Evolutionary conservation across 2,329 filamentous ascomycete species (phyloP), one percentile per base, ranked within the genome.

Genomic region (Simplicillium aogashimaense): DNA sequence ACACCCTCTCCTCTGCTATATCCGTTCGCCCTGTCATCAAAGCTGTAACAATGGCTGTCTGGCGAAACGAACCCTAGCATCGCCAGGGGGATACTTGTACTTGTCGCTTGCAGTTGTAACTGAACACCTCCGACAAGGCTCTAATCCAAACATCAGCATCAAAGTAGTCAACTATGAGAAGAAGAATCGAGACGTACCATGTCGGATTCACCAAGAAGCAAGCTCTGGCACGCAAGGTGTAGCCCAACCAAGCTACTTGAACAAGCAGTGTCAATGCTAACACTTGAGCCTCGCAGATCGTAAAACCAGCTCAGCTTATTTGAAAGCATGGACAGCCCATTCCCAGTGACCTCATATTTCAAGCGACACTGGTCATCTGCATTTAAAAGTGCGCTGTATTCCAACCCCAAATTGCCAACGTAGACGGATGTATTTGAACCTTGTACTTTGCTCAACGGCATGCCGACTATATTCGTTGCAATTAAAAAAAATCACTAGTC

Each of bases 1-100:
- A 70, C 50, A 2, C 71, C 73, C 35, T 78, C 74, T 8, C 71
- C 73, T 0, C 72, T 60, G 4, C 59, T 69, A 47, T 74, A 75
- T 2, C 70, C 73, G 45, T 73, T 55, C 0, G 68, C 73, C 2
- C 50, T 51, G 3, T 50, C 54, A 45, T 68, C 64, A 55, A 60
- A 70, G 54, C 63, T 65, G 7, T n/a, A n/a, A n/a, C n/a, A n/a
- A n/a, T n/a, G n/a, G n/a, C n/a, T n/a, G n/a, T n/a, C n/a, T n/a
- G n/a, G n/a, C n/a, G n/a, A n/a, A n/a, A n/a, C 52, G 51, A 37
- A 50, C 60, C 12, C 52, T 46, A 25, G 20, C 20, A 25, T 25
- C n/a, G n/a, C n/a, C n/a, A n/a, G n/a, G n/a, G n/a, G n/a, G n/a
- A n/a, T n/a, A n/a, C n/a, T n/a, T n/a, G n/a, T n/a, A n/a, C n/a